Evolutionary conservation across 805 yeast species (phyloP).

Genomic region (Blastobotrys peoriensis): DNA sequence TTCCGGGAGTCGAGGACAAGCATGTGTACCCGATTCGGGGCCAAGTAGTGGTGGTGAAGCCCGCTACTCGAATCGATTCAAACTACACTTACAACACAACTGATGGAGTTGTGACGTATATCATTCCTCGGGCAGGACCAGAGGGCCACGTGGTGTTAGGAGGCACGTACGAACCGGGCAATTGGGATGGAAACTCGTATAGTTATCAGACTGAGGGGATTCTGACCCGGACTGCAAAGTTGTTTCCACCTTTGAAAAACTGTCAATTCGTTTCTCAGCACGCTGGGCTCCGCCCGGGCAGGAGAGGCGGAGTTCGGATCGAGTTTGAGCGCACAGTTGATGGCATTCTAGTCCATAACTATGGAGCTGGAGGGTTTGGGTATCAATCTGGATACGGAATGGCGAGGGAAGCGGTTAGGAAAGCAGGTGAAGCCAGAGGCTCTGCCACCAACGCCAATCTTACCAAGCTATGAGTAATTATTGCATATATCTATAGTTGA

Average conservation of each 20-base stretch:
- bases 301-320: slow-evolving; percentile 70
- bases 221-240: slow-evolving; percentile 50
- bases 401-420: slow-evolving; percentile 41
- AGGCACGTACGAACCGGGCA: slow-evolving; percentile 61
- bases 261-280: slow-evolving; percentile 43
- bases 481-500: too few relatives aligned
- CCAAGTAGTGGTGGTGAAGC: slow-evolving; percentile 62
- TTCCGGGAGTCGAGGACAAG: slow-evolving; percentile 62
- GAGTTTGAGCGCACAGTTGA: slow-evolving; percentile 45
- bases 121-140: slow-evolving; percentile 66
- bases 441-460: too few relatives aligned
- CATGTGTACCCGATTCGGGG: slow-evolving; percentile 70
- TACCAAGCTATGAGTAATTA: too few relatives aligned
- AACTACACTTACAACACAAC: slow-evolving; percentile 39
- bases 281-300: slow-evolving; percentile 71
- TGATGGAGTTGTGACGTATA: slow-evolving; percentile 58
- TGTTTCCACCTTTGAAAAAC: slow-evolving; percentile 38
- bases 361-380: slow-evolving; percentile 76
- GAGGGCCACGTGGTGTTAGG: slow-evolving; percentile 67
- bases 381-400: slow-evolving; percentile 68
- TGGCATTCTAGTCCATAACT: slow-evolving; percentile 54
- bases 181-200: slow-evolving; percentile 57
- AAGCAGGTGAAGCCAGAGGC: too few relatives aligned
- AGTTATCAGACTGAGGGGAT: slow-evolving; percentile 56
- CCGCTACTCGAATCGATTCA: slow-evolving; percentile 59